Percentiles rank a stretch among this genome's conserved stretches.
These are phyloP conservation scores for Buxus sempervirens DNA, from an alignment of 164 flowering plant species.

Conservation along the genomic window DNA sequence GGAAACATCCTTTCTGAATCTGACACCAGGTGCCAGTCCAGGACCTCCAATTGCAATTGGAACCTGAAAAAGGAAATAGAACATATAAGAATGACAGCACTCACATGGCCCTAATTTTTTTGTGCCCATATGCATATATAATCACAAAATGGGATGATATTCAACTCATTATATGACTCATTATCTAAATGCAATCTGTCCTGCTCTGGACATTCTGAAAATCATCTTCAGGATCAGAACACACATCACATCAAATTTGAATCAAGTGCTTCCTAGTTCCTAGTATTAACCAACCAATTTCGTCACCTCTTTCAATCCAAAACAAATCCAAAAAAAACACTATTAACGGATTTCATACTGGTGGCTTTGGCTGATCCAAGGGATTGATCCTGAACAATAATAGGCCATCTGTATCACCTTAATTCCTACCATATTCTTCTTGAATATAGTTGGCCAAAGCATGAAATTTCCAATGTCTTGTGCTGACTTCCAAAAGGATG, in stretches of 20 bases:
- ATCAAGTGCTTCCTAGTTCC: no score
- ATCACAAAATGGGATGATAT: no score
- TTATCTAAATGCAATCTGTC: neutral
- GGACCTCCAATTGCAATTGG: slow-evolving; percentile 99
- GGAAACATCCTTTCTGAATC: slow-evolving; percentile 77
- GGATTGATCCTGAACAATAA: no score
- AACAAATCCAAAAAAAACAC: neutral
- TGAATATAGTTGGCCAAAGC: neutral
- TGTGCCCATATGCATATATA: no score
- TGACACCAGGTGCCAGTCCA: slow-evolving; percentile 67
- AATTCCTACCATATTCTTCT: no score
- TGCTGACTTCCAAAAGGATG: neutral
- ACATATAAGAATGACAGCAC: neutral
- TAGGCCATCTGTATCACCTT: neutral
- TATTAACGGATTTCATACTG: no score
- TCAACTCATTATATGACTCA: no score
- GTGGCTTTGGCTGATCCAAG: neutral
- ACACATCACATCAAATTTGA: no score
- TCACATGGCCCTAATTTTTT: no score
- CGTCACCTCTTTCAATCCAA: neutral
- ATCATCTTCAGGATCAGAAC: neutral
- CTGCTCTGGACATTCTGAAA: neutral
- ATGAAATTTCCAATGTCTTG: neutral
- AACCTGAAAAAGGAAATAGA: slow-evolving; percentile 39
- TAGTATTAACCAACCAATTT: neutral